These are phyloP conservation scores for Entomophthora muscae DNA, from an alignment of 371 early-diverging fungal genomes.

Conservation along the genomic window DNA sequence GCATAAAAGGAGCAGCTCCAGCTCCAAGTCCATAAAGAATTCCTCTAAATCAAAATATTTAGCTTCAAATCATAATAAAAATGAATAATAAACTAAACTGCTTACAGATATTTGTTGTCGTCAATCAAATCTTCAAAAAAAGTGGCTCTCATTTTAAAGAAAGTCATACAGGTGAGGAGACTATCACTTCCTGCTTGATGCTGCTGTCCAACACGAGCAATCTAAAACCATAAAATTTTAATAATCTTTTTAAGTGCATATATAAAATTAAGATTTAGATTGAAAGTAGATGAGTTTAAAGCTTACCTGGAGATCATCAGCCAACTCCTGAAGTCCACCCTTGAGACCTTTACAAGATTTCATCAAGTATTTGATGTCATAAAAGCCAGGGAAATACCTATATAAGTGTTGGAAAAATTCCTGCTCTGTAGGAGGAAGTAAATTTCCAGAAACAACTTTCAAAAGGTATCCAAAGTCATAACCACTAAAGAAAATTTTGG, in stretches of 20 bases:
- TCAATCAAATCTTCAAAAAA: conserved; percentile 90
- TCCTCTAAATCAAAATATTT: neutral
- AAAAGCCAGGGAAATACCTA: conserved; percentile 93
- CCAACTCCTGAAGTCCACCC: conserved; percentile 98
- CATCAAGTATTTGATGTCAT: conserved; percentile 98
- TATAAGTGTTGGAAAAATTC: conserved; percentile 90
- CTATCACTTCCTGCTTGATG: conserved; percentile 99
- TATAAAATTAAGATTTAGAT: neutral
- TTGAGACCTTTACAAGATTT: conserved; percentile 89
- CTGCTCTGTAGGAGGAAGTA: conserved; percentile 82
- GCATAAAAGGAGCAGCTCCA: neutral
- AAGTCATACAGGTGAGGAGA: conserved; percentile 85
- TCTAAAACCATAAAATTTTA: conserved; percentile 26
- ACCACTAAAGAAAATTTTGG: conserved; percentile 36
- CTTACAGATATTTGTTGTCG: conserved; percentile 72
- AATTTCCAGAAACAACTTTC: conserved; percentile 83
- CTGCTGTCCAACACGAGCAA: conserved; percentile 89
- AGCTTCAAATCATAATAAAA: neutral
- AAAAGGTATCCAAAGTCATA: conserved; percentile 99
- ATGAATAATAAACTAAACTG: neutral
- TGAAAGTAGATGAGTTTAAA: neutral
- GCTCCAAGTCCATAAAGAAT: conserved; percentile 4
- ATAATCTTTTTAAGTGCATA: too few species aligned
- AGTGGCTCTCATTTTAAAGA: conserved; percentile 91
- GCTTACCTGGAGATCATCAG: conserved; percentile 81